Conservation (phyloP, 108 stramenopile genomes). For the Aurantiochytrium sp. region DNA sequence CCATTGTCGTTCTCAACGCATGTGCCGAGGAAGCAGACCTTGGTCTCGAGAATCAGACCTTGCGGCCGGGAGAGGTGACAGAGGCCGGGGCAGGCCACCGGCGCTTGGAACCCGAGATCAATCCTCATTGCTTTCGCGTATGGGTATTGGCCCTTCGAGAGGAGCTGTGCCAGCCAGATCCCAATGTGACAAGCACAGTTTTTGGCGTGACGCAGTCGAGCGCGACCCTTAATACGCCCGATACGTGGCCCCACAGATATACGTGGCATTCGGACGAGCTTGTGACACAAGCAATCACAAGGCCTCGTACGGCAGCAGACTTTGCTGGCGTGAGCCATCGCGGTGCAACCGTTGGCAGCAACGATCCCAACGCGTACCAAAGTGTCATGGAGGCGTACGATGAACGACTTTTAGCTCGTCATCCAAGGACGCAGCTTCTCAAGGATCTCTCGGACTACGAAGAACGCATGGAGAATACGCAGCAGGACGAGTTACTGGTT, state of each 20-base stretch:
- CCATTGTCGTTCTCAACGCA: neutral
- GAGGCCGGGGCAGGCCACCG: neutral
- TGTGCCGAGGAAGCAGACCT: neutral
- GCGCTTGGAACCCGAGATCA: neutral
- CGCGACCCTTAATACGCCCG: neutral
- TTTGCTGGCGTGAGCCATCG: neutral
- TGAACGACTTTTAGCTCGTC: neutral
- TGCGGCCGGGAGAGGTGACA: neutral
- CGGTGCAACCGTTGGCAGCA: neutral
- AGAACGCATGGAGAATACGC: neutral
- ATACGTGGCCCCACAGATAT: neutral
- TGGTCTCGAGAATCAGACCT: neutral
- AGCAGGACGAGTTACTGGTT: neutral
- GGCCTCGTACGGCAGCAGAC: neutral
- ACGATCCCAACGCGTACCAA: neutral
- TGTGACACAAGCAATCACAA: neutral
- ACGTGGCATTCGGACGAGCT: constrained; percentile 11
- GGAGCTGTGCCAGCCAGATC: neutral
- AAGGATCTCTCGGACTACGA: neutral
- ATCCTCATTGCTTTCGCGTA: neutral
- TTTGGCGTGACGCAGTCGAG: neutral
- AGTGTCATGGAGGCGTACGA: neutral
- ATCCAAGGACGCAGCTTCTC: neutral
- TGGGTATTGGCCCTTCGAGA: neutral
- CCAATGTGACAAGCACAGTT: neutral